phyloP scores from a whole-genome alignment of 768 basidiomycete genomes.

The Leccinum uliginosum region DNA sequence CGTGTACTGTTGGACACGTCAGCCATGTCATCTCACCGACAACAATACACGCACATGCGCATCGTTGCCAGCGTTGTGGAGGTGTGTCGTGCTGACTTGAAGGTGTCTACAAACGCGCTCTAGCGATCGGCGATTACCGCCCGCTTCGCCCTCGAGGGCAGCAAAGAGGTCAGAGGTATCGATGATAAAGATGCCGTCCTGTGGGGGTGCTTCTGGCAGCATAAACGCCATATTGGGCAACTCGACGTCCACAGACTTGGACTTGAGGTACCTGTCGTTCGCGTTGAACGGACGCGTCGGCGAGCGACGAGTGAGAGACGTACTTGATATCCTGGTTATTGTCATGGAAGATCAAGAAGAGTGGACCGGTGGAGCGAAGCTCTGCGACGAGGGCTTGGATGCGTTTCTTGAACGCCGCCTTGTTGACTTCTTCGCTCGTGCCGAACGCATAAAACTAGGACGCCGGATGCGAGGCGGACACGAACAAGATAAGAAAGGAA shows the following conservation, averaged over 20 bases:
- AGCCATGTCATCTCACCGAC: background rate
- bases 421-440: constrained; percentile 49
- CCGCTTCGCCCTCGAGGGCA: constrained; percentile 61
- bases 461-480: background rate
- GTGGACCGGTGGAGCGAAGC: constrained; percentile 45
- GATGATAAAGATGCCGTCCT: constrained; percentile 56
- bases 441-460: constrained; percentile 66
- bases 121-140: constrained; percentile 50
- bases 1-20: constrained; percentile 52
- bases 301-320: background rate
- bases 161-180: constrained; percentile 75
- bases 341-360: constrained; percentile 83
- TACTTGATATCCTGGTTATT: constrained; percentile 73
- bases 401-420: constrained; percentile 45
- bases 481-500: background rate
- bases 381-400: constrained; percentile 44
- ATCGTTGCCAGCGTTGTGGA: constrained; percentile 88
- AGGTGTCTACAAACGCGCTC: constrained; percentile 62
- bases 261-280: constrained; percentile 48
- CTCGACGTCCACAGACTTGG: constrained; percentile 45
- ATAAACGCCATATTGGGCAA: constrained; percentile 48
- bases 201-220: constrained; percentile 53
- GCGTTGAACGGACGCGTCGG: background rate
- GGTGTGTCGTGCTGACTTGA: constrained; percentile 46
- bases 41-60: constrained; percentile 53